Evolutionary conservation across 2,329 filamentous ascomycete species (phyloP), one percentile per base, ranked within the genome.

Genomic region (Penicillium sp.): DNA sequence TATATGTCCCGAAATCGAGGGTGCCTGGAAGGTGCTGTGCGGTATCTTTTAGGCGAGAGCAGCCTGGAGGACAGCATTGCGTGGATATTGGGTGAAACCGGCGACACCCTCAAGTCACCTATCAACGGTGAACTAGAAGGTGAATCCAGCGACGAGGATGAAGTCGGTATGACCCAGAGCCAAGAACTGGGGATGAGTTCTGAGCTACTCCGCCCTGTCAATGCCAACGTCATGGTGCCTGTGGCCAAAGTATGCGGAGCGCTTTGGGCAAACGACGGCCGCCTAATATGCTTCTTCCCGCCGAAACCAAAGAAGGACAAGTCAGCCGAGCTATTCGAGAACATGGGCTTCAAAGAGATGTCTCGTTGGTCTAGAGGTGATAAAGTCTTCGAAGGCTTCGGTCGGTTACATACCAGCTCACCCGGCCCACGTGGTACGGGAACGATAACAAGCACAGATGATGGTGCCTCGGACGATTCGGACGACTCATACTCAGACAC

Each of bases 121-220:
- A 62, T 76, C 56, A 71, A 78, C 50, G 71, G 71, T 19, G 69
- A 71, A 47, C 55, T 80, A 38, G 78, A 75, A 31, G 89, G 90
- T 57, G 91, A 90, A 64, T 97, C 91, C 3, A 95, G 90, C 67
- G 89, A 91, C 61, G 89, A 91, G 59, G 90, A 93, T 63, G 90
- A 93, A 57, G 71, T 79, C 54, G 73, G 75, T 17, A 61, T 76
- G 68, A 72, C 72, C 56, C 74, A 77, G 54, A 75, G 71, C 23
- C 75, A 79, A 55, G 76, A 78, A 41, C 64, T 81, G 52, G 78
- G 78, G 27, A 74, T 77, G 70, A 79, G 80, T 60, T 80, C 82
- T 57, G 82, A 82, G 56, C 72, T 81, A 21, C 77, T 85, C 61
- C 78, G 80, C 47, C 77, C 79, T 10, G 76, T 82, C 27, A 84